Evolutionary conservation across 2,329 filamentous ascomycete species (phyloP).

Genomic region (Parastagonospora nodorum): DNA sequence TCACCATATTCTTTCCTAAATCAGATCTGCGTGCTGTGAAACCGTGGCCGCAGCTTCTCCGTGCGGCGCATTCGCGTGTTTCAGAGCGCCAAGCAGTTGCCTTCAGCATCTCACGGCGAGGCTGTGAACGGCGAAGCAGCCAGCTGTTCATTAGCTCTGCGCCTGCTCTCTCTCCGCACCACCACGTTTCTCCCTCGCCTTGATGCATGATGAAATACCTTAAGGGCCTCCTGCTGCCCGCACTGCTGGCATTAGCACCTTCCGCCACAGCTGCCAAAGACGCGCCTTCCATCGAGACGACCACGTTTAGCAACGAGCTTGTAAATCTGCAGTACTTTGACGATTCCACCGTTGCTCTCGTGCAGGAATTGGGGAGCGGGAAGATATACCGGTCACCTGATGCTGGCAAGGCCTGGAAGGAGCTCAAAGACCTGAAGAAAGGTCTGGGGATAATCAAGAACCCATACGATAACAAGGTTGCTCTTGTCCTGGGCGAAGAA

Average conservation of each 20-base stretch:
- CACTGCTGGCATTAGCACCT: constrained; percentile 55
- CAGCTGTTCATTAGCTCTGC: constrained; percentile 40
- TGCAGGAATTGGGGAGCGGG: constrained; percentile 68
- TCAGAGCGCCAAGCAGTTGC: constrained; percentile 40
- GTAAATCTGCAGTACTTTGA: constrained; percentile 85
- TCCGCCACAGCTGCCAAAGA: constrained; percentile 54
- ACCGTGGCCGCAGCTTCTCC: constrained; percentile 14
- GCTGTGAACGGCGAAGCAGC: constrained; percentile 39
- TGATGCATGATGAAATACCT: constrained; percentile 47
- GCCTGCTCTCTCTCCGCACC: constrained; percentile 17
- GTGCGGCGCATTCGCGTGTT: constrained; percentile 35
- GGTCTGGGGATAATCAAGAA: constrained; percentile 71
- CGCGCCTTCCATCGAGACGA: constrained; percentile 68
- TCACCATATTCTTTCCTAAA: neutral
- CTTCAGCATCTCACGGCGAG: constrained; percentile 31
- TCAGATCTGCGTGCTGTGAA: neutral
- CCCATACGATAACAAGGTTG: constrained; percentile 75
- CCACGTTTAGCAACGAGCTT: constrained; percentile 69
- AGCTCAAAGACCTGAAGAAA: constrained; percentile 66
- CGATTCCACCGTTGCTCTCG: constrained; percentile 80
- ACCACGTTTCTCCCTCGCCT: constrained; percentile 21
- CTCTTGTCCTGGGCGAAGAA: constrained; percentile 75
- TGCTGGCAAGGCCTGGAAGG: constrained; percentile 78
- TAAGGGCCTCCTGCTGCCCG: constrained; percentile 52
- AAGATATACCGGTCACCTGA: constrained; percentile 79